Evolutionary conservation across 331 rosid species (phyloP).

Genomic region (Malus hybrid): DNA sequence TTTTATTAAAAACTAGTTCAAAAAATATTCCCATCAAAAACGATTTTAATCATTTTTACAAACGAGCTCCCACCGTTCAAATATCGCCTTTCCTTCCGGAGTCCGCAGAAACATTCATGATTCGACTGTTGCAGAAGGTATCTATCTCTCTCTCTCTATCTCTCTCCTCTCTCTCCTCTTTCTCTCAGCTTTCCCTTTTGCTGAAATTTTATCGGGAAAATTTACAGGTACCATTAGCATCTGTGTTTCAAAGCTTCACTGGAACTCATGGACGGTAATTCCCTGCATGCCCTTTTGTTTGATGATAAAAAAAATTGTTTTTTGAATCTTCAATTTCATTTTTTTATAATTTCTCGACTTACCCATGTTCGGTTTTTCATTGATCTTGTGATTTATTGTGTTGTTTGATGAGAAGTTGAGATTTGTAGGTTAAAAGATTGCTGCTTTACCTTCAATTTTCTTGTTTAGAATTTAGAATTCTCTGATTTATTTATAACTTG

Average conservation of each 20-base stretch:
- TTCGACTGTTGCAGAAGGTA: constrained; percentile 12
- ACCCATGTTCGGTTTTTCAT: background rate
- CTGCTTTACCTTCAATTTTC: background rate
- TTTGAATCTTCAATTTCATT: too few relatives aligned
- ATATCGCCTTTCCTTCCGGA: background rate
- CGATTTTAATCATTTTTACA: too few relatives aligned
- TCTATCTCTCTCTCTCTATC: background rate
- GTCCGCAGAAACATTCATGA: background rate
- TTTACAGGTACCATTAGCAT: constrained; percentile 24
- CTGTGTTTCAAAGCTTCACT: constrained; percentile 19
- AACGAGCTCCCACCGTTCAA: background rate
- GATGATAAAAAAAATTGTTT: background rate
- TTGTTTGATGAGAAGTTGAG: background rate
- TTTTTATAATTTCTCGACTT: too few relatives aligned
- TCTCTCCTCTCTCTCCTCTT: background rate
- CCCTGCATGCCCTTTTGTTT: background rate
- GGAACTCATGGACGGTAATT: constrained; percentile 40
- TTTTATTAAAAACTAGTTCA: too few relatives aligned
- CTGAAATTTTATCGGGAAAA: background rate
- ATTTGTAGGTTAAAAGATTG: background rate
- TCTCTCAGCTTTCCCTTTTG: background rate
- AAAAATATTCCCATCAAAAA: too few relatives aligned
- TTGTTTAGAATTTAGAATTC: background rate
- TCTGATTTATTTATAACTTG: background rate
- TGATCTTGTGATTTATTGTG: background rate